Evolutionary conservation across 2,329 filamentous ascomycete species (phyloP).

Genomic region (Fusarium armeniacum): DNA sequence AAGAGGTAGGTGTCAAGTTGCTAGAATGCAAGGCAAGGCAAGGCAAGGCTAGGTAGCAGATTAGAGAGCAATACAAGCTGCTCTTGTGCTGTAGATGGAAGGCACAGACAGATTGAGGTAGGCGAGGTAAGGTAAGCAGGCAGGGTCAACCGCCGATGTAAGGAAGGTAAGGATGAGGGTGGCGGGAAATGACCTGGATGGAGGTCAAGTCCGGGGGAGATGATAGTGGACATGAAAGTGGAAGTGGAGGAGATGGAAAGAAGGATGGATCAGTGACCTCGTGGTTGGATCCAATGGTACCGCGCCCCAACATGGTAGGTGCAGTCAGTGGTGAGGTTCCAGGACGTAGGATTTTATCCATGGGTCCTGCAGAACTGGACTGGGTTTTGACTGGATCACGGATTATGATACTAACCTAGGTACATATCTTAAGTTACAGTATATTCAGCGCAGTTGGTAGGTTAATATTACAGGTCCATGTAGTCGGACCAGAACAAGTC

Average conservation of each 20-base stretch:
- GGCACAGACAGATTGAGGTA: constrained; percentile 6
- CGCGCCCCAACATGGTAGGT: constrained; percentile 43
- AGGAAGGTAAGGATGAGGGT: constrained; percentile 37
- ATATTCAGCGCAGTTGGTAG: neutral
- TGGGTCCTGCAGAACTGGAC: constrained; percentile 6
- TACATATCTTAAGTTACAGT: neutral
- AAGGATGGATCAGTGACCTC: constrained; percentile 32
- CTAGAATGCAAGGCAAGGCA: constrained; percentile 1
- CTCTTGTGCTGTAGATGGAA: constrained; percentile 9
- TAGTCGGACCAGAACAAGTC: constrained; percentile 21
- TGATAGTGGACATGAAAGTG: constrained; percentile 13
- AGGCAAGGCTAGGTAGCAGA: constrained; percentile 3
- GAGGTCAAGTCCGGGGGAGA: constrained; percentile 39
- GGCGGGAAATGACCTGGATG: constrained; percentile 42
- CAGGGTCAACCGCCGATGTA: constrained; percentile 7
- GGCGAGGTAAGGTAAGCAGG: constrained; percentile 9
- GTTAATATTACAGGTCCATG: neutral
- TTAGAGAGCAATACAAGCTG: constrained; percentile 1
- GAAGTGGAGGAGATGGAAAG: constrained; percentile 35
- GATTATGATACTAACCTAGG: neutral
- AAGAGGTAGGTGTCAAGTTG: constrained; percentile 21
- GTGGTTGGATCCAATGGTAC: constrained; percentile 35
- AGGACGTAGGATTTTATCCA: constrained; percentile 23
- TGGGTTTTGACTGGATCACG: constrained; percentile 13
- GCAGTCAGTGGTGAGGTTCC: constrained; percentile 14